Base-by-base conservation (phyloP, 83 land plant species). In the Diphasiastrum complanatum region DNA sequence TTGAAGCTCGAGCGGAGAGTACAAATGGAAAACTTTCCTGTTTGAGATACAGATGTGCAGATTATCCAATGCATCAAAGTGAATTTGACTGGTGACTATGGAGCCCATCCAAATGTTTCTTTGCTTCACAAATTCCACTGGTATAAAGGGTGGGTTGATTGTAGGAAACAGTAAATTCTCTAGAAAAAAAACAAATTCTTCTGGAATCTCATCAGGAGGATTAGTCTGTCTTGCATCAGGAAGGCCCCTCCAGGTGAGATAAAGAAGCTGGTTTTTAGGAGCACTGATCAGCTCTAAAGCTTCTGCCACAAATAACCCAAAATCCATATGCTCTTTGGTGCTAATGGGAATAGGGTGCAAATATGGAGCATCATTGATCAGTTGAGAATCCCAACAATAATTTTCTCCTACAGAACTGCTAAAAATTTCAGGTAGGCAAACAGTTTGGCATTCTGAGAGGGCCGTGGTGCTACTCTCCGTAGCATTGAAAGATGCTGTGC, bases 21-120 rank as follows among this genome's bases (percentile, higher is more conserved):
- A 63, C 54, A 63, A 63, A 63, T 63, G 55, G 31, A 63, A 2
- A 19, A 48, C 5, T 63, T 63, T 63, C 2, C 16, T 63, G 14
- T 53, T 53, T 29, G 65, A 47, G 24, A 63, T 40, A 38, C 55
- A 63, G 14, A 48, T 25, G 32, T 63, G 65, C 23, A 63, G 36
- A 22, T 63, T 63, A 29, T 63, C 65, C 65, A 63, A 47, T 28
- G 65, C 56, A 33, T 63, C 65, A 63, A 63, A 63, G 32, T 63
- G 65, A 0, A 63, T 46, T 45, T 53, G 27, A 26, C 65, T 63
- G 46, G 65, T 63, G 27, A 63, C 54, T 40, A 63, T 43, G 0
- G 33, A 22, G 25, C 65, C 65, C 50, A 63, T 48, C 65, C 65
- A 63, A 14, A 63, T 11, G 23, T 63, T 63, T 38, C 52, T 63